phyloP scores from a whole-genome alignment of 306 rosid species.

The Rosa lucieae region DNA sequence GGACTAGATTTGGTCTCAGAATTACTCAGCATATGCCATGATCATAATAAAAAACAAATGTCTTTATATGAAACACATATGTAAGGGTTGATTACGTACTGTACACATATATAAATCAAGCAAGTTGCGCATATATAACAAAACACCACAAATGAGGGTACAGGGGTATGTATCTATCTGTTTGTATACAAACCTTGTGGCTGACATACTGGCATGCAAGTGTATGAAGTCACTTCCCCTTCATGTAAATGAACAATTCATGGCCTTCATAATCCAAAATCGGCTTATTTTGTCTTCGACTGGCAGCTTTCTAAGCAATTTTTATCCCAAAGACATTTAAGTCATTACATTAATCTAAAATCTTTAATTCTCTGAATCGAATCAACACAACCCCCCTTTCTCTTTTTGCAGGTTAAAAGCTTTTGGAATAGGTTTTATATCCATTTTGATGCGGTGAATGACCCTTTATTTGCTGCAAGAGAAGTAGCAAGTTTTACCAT shows the following conservation, averaged over 20 bases:
- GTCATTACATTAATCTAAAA: background rate
- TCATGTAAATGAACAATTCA: background rate
- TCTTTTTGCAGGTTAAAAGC: background rate
- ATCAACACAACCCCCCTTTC: background rate
- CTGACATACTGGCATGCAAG: slow-evolving; percentile 8
- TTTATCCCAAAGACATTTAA: background rate
- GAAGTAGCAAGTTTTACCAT: background rate
- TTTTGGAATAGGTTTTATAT: background rate
- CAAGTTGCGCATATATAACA: background rate
- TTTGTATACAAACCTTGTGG: slow-evolving; percentile 14
- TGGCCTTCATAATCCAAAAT: slow-evolving; percentile 8
- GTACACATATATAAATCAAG: background rate
- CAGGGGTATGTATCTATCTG: background rate
- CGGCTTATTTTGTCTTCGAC: background rate
- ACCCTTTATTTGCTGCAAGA: background rate
- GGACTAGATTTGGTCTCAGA: slow-evolving; percentile 1
- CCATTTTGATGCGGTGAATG: background rate
- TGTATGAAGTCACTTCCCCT: background rate
- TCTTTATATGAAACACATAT: background rate
- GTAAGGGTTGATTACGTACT: background rate
- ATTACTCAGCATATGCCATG: background rate
- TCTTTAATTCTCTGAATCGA: background rate
- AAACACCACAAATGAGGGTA: slow-evolving; percentile 3
- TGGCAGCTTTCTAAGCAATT: background rate
- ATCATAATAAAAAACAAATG: background rate